These are phyloP conservation scores for Colletotrichum liaoningense DNA, from an alignment of 2,329 filamentous ascomycete genomes.

Conservation along the genomic window DNA sequence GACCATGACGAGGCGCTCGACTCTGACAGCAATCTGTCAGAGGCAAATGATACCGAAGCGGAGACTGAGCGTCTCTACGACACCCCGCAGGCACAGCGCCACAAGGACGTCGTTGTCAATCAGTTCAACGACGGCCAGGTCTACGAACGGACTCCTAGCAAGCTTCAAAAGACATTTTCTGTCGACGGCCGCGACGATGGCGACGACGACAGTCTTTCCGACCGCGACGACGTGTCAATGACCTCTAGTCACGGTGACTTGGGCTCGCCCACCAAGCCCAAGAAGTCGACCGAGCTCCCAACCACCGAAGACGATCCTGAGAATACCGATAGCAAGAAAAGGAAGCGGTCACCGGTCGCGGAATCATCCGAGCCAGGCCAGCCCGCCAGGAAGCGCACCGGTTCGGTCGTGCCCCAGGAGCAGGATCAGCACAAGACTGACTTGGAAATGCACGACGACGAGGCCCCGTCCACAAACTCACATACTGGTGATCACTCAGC, in stretches of 20 bases:
- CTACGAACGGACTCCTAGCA: constrained; percentile 80
- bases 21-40: constrained; percentile 67
- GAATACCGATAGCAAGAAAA: constrained; percentile 57
- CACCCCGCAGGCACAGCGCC: constrained; percentile 78
- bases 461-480: constrained; percentile 48
- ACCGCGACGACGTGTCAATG: constrained; percentile 53
- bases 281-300: constrained; percentile 39
- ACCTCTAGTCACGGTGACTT: constrained; percentile 52
- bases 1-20: constrained; percentile 47
- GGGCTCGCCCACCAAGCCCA: constrained; percentile 49
- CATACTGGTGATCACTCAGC: constrained; percentile 54
- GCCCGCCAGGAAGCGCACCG: constrained; percentile 65
- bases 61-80: constrained; percentile 94
- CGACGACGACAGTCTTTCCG: constrained; percentile 52
- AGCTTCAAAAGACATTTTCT: constrained; percentile 68
- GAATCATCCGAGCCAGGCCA: constrained; percentile 60
- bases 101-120: constrained; percentile 70
- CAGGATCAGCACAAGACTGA: constrained; percentile 47
- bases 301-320: constrained; percentile 48
- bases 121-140: constrained; percentile 64
- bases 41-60: constrained; percentile 80
- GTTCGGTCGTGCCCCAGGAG: constrained; percentile 55
- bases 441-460: constrained; percentile 46
- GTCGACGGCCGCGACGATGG: constrained; percentile 50
- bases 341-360: constrained; percentile 59